Evolutionary conservation across 163 green algal genomes (phyloP).

Genomic region (Scenedesmus sp.): DNA sequence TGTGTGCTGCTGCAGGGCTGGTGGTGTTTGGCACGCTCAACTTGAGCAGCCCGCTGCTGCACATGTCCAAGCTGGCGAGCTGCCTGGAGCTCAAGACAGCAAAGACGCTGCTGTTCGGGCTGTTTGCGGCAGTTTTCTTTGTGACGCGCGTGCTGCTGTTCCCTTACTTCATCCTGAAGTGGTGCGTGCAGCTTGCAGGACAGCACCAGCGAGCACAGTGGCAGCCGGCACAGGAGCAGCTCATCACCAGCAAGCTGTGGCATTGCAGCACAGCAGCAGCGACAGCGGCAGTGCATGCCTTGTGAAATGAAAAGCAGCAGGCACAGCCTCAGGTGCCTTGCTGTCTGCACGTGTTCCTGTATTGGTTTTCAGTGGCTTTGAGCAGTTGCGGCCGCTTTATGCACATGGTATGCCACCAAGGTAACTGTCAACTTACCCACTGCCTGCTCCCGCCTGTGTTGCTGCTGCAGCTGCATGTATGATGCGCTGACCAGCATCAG

Average conservation of each 20-base stretch:
- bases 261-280: neutral
- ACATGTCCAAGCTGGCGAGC: slow-evolving; percentile 57
- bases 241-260: neutral
- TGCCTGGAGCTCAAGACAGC: slow-evolving; percentile 29
- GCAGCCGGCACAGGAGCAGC: neutral
- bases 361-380: too few species aligned
- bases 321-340: too few species aligned
- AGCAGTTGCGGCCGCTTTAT: too few species aligned
- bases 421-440: neutral
- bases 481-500: slow-evolving; percentile 29
- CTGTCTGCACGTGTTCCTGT: too few species aligned
- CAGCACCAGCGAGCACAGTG: neutral
- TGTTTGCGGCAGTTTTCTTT: slow-evolving; percentile 52
- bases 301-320: too few species aligned
- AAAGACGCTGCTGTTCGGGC: slow-evolving; percentile 33
- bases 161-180: slow-evolving; percentile 49
- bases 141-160: slow-evolving; percentile 55
- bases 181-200: slow-evolving; percentile 36
- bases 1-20: slow-evolving; percentile 38
- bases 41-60: slow-evolving; percentile 55
- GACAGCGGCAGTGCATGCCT: neutral
- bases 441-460: neutral
- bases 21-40: slow-evolving; percentile 59
- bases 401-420: too few species aligned
- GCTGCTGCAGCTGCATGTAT: slow-evolving; percentile 36